A percentile compares a stretch with the other conserved stretches of the same genome.
These are phyloP conservation scores for Aotearoamyces nothofagi DNA, from an alignment of 2,329 filamentous ascomycete genomes.

Conservation along the genomic window DNA sequence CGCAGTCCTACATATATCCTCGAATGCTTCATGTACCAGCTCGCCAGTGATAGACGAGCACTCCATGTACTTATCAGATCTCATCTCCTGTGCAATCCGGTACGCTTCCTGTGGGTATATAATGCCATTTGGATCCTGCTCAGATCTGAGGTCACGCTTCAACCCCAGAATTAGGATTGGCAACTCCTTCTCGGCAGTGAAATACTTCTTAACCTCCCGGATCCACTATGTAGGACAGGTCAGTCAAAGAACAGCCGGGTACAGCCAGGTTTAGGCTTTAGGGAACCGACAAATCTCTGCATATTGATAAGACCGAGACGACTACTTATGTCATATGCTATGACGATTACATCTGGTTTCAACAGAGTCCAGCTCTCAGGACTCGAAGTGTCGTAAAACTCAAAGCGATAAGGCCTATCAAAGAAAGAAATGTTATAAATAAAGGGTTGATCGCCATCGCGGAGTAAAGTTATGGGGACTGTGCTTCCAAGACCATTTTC, in stretches of 20 bases:
- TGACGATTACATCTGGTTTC: conserved; percentile 38
- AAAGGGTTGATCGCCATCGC: conserved; percentile 45
- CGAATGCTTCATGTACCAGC: conserved; percentile 38
- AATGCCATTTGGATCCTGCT: conserved; percentile 41
- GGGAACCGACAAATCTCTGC: conserved; percentile 33
- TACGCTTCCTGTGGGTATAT: conserved; percentile 48
- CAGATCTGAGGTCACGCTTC: conserved; percentile 41
- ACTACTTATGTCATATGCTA: conserved; percentile 48
- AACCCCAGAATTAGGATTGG: conserved; percentile 42
- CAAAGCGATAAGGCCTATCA: conserved; percentile 32
- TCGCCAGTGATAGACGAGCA: conserved; percentile 47
- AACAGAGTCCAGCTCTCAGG: conserved; percentile 44
- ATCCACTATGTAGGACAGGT: conserved; percentile 36
- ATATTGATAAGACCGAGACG: conserved; percentile 41
- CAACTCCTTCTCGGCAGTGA: conserved; percentile 26
- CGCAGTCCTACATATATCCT: conserved; percentile 44
- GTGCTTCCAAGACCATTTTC: conserved; percentile 22
- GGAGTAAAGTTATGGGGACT: conserved; percentile 32
- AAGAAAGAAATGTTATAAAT: conserved; percentile 36
- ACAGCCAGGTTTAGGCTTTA: too few relatives aligned
- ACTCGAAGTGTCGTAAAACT: conserved; percentile 43
- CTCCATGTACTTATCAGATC: conserved; percentile 48
- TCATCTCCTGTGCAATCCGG: conserved; percentile 37
- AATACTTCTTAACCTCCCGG: conserved; percentile 33
- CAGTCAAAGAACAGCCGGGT: too few relatives aligned